Conservation (phyloP, 2,329 filamentous ascomycete species). For the Mariannaea sp. region DNA sequence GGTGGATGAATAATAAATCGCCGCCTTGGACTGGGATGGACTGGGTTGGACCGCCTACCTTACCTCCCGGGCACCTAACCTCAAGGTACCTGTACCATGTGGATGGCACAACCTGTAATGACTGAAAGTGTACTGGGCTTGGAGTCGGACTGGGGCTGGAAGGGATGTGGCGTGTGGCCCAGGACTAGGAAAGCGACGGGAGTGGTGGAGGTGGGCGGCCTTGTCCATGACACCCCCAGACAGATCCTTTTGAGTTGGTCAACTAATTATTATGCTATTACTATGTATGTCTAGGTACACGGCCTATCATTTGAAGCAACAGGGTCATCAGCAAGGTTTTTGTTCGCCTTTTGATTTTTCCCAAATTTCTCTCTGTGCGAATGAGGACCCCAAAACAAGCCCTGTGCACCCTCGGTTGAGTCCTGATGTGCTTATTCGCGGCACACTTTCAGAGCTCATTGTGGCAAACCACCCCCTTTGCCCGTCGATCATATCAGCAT, state of each 20-base stretch:
- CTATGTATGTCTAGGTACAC: too few species aligned
- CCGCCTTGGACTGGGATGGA: conserved; percentile 18
- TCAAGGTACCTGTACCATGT: too few species aligned
- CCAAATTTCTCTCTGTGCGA: neutral
- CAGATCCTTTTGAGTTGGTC: too few species aligned
- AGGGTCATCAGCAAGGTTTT: conserved; percentile 1
- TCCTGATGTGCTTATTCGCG: neutral
- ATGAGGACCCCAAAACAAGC: neutral
- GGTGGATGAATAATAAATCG: conserved; percentile 22
- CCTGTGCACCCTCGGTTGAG: neutral
- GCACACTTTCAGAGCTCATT: neutral
- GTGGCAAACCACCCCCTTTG: neutral
- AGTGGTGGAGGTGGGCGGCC: too few species aligned
- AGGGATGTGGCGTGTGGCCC: conserved; percentile 16
- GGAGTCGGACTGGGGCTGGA: too few species aligned
- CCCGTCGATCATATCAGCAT: neutral
- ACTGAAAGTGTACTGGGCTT: too few species aligned
- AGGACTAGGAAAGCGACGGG: conserved; percentile 11
- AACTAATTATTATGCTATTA: too few species aligned
- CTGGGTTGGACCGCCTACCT: neutral
- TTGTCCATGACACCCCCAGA: neutral
- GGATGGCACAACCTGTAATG: too few species aligned
- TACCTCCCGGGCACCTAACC: too few species aligned
- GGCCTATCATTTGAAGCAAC: too few species aligned
- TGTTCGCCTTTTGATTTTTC: neutral